A percentile compares a stretch with the other conserved stretches of the same genome.
Conservation (phyloP, 805 yeast species). For the Candida stauntonica region DNA sequence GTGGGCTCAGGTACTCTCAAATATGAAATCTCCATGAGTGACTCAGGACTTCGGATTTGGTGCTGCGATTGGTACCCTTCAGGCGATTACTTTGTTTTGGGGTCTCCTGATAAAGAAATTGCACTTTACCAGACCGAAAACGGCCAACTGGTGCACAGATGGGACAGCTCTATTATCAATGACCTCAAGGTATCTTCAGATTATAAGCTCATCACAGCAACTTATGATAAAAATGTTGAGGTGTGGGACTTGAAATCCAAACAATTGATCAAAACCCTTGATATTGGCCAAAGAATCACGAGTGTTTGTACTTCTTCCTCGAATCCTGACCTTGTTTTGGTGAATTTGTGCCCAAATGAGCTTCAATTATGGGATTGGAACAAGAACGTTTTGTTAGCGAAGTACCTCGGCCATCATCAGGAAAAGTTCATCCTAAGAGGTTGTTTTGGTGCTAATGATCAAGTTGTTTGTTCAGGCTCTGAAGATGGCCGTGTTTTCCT, state of each 20-base stretch:
- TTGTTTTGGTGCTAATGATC: slow-evolving; percentile 69
- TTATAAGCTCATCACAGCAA: slow-evolving; percentile 60
- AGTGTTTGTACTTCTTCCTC: slow-evolving; percentile 53
- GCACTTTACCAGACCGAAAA: slow-evolving; percentile 39
- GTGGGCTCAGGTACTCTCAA: slow-evolving; percentile 35
- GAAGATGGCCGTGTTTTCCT: slow-evolving; percentile 76
- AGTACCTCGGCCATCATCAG: slow-evolving; percentile 70
- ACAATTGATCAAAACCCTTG: slow-evolving; percentile 40
- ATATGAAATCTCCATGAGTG: slow-evolving; percentile 18
- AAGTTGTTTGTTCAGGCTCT: slow-evolving; percentile 72
- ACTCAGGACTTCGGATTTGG: slow-evolving; percentile 37
- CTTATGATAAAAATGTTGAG: slow-evolving; percentile 56
- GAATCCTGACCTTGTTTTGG: slow-evolving; percentile 51
- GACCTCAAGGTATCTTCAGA: slow-evolving; percentile 66
- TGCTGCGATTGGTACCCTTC: slow-evolving; percentile 70
- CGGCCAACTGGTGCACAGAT: slow-evolving; percentile 26
- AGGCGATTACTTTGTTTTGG: slow-evolving; percentile 54
- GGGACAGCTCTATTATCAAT: slow-evolving; percentile 49
- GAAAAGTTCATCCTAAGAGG: slow-evolving; percentile 67
- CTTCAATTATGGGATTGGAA: slow-evolving; percentile 77
- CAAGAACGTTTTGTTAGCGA: slow-evolving; percentile 52
- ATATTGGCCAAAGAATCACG: slow-evolving; percentile 56
- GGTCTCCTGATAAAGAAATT: slow-evolving; percentile 71
- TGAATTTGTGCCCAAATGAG: slow-evolving; percentile 71
- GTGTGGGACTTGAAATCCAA: slow-evolving; percentile 50